Evolutionary conservation across 1,284 basidiomycete species (phyloP), one percentile per base, ranked within the genome.

Genomic region (Pseudozyma pruni): DNA sequence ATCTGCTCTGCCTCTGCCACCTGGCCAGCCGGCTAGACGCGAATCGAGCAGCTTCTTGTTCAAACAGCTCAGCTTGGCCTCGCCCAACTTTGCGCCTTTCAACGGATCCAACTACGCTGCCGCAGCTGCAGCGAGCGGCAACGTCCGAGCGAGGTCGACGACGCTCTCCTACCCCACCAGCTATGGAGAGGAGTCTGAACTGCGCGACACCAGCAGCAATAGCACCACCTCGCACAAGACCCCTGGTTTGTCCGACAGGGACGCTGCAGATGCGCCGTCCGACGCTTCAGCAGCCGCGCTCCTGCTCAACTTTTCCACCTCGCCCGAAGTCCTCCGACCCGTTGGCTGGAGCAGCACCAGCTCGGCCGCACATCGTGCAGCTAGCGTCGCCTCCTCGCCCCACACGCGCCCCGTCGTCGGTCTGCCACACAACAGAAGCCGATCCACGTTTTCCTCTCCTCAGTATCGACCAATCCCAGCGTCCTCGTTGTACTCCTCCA

Each of bases 251-350:
- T 54, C 69, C 8, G 63, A 59, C 20, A 32, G 47, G 13, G 51
- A 56, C 35, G 7, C 41, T 19, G 8, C 50, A 16, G 34, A 40
- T 13, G 55, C 45, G 27, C 40, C 66, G 1, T 31, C 29, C 23
- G 59, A 63, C 17, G 54, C 58, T n/a, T 49, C 55, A 1, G 68
- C 68, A 2, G 74, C 72, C 1, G 55, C 40, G 13, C 57, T 76
- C 6, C 34, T 76, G 16, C 56, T 76, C 40, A 60, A 67, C 45
- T 71, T 76, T 20, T 64, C 59, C 27, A 74, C 74, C 20, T 68
- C 63, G 10, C 74, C 74, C 4, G 74, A 76, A 49, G 68, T 74
- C 13, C 31, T 74, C 3, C 55, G 72, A 10, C 69, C 72, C 3
- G 38, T 68, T 17, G 50, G 47, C n/a, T 32, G 42, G 25, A 3